Evolutionary conservation across 805 yeast genomes (phyloP).

Genomic region (Millerago galiae): DNA sequence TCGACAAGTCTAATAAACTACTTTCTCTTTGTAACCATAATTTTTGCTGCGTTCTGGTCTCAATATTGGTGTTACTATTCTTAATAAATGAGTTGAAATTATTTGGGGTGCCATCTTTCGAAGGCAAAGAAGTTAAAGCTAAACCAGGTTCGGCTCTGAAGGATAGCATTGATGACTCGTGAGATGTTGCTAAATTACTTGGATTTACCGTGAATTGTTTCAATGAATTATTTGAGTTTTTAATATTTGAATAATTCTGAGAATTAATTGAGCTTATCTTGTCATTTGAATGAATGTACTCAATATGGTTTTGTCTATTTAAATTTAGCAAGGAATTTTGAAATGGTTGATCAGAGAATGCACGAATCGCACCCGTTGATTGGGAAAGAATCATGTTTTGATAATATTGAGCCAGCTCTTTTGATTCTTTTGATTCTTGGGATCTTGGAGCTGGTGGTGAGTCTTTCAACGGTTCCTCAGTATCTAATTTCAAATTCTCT

Average conservation of each 20-base stretch:
- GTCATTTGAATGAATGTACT: conserved; percentile 26
- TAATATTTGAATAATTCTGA: not conserved
- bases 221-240: conserved; percentile 15
- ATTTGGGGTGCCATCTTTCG: conserved; percentile 17
- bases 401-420: conserved; percentile 26
- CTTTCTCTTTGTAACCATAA: conserved; percentile 81
- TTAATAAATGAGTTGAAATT: conserved; percentile 38
- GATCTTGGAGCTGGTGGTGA: not conserved
- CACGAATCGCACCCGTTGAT: conserved; percentile 44
- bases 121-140: conserved; percentile 23
- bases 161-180: conserved; percentile 17
- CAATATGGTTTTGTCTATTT: conserved; percentile 10
- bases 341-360: conserved; percentile 28
- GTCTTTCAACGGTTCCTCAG: not conserved
- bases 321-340: conserved; percentile 20
- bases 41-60: conserved; percentile 76
- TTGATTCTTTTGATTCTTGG: conserved; percentile 15
- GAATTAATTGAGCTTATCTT: conserved; percentile 12
- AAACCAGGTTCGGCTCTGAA: conserved; percentile 18
- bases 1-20: conserved; percentile 50
- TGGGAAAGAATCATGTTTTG: conserved; percentile 44
- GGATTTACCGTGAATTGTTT: conserved; percentile 19
- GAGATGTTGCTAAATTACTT: conserved; percentile 12
- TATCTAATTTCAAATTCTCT: conserved; percentile 5
- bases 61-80: conserved; percentile 33